These are phyloP conservation scores for Coniella vitis DNA, from an alignment of 2,329 filamentous ascomycete species.

Conservation along the genomic window DNA sequence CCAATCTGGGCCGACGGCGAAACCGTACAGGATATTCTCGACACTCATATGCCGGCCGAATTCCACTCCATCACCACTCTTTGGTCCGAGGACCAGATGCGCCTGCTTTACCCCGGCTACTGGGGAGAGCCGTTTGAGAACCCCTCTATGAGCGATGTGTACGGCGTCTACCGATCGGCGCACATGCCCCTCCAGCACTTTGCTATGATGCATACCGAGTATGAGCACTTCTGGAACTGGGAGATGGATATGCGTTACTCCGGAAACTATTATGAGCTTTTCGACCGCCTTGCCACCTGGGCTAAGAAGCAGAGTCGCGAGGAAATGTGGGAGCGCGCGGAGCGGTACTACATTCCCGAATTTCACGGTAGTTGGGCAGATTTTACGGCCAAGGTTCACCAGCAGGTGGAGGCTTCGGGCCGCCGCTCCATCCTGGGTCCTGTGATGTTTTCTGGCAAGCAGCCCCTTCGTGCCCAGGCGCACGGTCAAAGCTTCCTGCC, in stretches of 20 bases:
- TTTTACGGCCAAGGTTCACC: conserved; percentile 58
- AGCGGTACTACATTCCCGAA: conserved; percentile 68
- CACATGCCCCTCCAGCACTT: conserved; percentile 60
- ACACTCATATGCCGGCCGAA: conserved; percentile 60
- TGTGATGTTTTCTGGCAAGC: conserved; percentile 41
- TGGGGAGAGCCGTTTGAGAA: conserved; percentile 63
- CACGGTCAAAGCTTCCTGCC: conserved; percentile 48
- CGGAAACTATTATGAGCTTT: conserved; percentile 66
- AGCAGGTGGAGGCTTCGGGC: conserved; percentile 48
- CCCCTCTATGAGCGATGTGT: conserved; percentile 50
- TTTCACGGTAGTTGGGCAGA: conserved; percentile 67
- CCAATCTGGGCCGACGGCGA: conserved; percentile 77
- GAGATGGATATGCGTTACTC: conserved; percentile 62
- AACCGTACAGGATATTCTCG: conserved; percentile 64
- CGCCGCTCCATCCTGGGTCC: conserved; percentile 64
- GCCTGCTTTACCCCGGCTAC: conserved; percentile 63
- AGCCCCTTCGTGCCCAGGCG: conserved; percentile 43
- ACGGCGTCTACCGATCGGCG: conserved; percentile 62
- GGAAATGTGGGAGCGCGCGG: conserved; percentile 70
- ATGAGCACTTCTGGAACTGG: conserved; percentile 64
- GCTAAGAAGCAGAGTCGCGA: conserved; percentile 60
- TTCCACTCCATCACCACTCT: conserved; percentile 76
- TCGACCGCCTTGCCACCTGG: conserved; percentile 61
- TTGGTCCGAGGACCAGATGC: conserved; percentile 83
- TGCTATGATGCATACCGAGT: conserved; percentile 55